Percentiles rank a stretch among this genome's conserved stretches.
Conservation (phyloP, 2,329 filamentous ascomycete genomes). For the Beauveria sp. region DNA sequence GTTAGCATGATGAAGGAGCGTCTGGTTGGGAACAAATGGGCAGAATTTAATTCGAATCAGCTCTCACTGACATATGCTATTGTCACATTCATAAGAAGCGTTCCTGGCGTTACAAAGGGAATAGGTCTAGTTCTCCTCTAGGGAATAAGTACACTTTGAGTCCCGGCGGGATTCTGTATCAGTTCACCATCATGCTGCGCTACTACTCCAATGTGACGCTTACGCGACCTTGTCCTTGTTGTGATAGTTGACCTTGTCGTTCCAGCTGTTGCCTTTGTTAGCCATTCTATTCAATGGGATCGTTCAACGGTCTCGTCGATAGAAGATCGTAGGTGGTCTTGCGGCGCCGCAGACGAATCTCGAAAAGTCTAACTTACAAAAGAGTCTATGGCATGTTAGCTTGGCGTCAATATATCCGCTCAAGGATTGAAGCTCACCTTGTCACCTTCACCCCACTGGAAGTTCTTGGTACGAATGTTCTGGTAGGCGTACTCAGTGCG, state of each 20-base stretch:
- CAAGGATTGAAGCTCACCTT: slow-evolving; percentile 51
- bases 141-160: slow-evolving; percentile 25
- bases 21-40: neutral
- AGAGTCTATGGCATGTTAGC: slow-evolving; percentile 44
- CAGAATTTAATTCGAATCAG: too few species aligned
- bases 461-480: slow-evolving; percentile 97
- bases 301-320: neutral
- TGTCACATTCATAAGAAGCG: neutral
- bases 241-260: slow-evolving; percentile 92
- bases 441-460: slow-evolving; percentile 88
- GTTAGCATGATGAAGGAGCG: neutral
- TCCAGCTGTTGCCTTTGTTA: slow-evolving; percentile 64
- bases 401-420: neutral
- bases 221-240: slow-evolving; percentile 70
- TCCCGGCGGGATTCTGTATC: slow-evolving; percentile 23
- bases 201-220: slow-evolving; percentile 18
- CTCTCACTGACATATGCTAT: neutral
- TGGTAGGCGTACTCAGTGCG: slow-evolving; percentile 91
- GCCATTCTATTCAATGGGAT: slow-evolving; percentile 3
- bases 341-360: neutral
- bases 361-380: slow-evolving; percentile 44
- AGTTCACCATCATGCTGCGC: slow-evolving; percentile 18
- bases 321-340: neutral
- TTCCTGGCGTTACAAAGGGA: slow-evolving; percentile 11
- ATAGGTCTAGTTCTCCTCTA: slow-evolving; percentile 24